Conservation (phyloP, 2,329 filamentous ascomycete genomes). For the Xylaria sp. region DNA sequence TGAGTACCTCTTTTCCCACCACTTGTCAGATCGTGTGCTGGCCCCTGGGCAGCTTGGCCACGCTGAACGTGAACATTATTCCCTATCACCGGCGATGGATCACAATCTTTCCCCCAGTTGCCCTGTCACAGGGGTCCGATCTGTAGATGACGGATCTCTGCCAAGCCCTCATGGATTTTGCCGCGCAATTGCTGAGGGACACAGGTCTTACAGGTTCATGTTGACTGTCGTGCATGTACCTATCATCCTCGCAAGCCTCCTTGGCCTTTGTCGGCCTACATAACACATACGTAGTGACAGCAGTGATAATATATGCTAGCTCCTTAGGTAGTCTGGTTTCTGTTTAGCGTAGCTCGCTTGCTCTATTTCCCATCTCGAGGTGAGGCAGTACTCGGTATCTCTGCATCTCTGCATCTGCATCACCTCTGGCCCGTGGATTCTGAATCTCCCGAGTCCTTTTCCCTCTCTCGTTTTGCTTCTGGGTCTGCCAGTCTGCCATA, state of each 20-base stretch:
- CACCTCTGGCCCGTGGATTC: not conserved
- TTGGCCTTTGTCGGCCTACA: not conserved
- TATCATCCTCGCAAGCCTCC: too few species aligned
- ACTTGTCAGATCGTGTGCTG: conserved; percentile 4
- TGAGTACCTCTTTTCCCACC: conserved; percentile 18
- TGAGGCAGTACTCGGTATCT: not conserved
- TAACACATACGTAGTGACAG: too few species aligned
- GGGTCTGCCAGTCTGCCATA: too few species aligned
- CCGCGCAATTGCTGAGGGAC: conserved; percentile 25
- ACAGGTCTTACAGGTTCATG: conserved; percentile 19
- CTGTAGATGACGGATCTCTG: conserved; percentile 1
- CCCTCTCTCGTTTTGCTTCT: not conserved
- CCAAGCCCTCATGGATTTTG: conserved; percentile 28
- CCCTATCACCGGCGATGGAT: not conserved
- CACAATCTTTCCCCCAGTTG: not conserved
- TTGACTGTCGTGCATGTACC: conserved; percentile 7
- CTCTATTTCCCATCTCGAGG: not conserved
- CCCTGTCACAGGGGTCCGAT: not conserved
- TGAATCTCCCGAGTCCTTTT: not conserved
- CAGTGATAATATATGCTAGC: not conserved
- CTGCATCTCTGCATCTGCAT: too few species aligned
- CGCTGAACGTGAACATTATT: not conserved
- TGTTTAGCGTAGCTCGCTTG: not conserved
- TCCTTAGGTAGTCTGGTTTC: not conserved
- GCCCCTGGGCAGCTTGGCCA: conserved; percentile 8